These are phyloP conservation scores for Microsporum canis DNA, from an alignment of 2,329 filamentous ascomycete genomes.

Conservation along the genomic window DNA sequence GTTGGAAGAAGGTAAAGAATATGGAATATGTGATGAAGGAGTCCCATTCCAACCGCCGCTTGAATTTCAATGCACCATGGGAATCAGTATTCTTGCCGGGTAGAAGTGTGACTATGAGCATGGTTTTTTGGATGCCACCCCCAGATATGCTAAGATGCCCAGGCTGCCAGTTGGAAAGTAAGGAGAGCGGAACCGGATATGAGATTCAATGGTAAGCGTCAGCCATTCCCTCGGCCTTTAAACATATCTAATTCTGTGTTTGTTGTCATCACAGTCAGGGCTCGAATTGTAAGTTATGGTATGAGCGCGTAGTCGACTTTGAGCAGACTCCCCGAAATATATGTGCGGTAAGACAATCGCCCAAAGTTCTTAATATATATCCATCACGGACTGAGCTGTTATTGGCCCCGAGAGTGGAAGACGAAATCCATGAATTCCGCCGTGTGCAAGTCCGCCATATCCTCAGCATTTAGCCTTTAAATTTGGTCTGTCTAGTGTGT, in stretches of 20 bases:
- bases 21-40: constrained; percentile 9
- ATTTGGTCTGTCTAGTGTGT: not conserved
- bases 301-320: not conserved
- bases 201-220: constrained; percentile 3
- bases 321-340: not conserved
- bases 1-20: constrained; percentile 6
- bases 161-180: constrained; percentile 3
- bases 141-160: constrained; percentile 3
- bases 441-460: constrained; percentile 6
- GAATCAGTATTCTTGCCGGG: constrained; percentile 7
- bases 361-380: not conserved
- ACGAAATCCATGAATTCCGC: not conserved
- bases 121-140: constrained; percentile 7
- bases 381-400: not conserved
- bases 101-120: constrained; percentile 10
- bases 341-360: not conserved
- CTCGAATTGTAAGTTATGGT: not conserved
- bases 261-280: not conserved
- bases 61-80: constrained; percentile 6
- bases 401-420: not conserved
- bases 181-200: not conserved
- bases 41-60: not conserved
- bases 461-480: not conserved
- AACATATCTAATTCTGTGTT: not conserved
- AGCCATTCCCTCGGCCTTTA: not conserved